Percentiles rank a stretch among this genome's conserved stretches.
Evolutionary conservation across 139 green algal genomes (phyloP).

Genomic region (Ettlia oleoabundans): DNA sequence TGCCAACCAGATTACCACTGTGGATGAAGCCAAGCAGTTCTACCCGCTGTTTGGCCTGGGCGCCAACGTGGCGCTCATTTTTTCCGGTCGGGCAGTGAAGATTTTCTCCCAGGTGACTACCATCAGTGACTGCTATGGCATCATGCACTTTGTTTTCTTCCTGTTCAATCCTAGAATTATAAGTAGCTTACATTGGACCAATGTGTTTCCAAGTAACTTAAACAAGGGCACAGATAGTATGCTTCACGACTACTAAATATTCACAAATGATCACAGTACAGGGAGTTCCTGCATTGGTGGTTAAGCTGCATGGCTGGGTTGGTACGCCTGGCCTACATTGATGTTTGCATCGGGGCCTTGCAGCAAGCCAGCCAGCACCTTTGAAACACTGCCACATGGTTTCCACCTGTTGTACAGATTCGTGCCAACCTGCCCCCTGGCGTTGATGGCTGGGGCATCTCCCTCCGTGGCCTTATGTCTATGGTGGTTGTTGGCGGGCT

Average conservation of each 20-base stretch:
- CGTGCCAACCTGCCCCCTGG: slow-evolving; percentile 88
- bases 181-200: too few relatives aligned
- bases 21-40: slow-evolving; percentile 99
- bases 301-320: neutral
- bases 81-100: slow-evolving; percentile 96
- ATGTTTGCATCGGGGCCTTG: too few relatives aligned
- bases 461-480: slow-evolving; percentile 95
- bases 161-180: too few relatives aligned
- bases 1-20: slow-evolving; percentile 98
- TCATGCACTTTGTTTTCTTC: too few relatives aligned
- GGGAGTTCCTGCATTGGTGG: neutral
- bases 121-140: too few relatives aligned
- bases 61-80: slow-evolving; percentile 98
- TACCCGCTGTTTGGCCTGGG: slow-evolving; percentile 99
- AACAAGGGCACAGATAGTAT: too few relatives aligned
- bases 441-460: slow-evolving; percentile 97
- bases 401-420: slow-evolving; percentile 54
- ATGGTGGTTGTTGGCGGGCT: slow-evolving; percentile 93
- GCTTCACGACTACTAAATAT: too few relatives aligned
- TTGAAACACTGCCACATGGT: too few relatives aligned
- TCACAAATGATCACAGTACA: too few relatives aligned
- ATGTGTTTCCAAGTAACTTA: too few relatives aligned
- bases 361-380: too few relatives aligned
- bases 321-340: neutral
- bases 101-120: slow-evolving; percentile 91